phyloP scores from a whole-genome alignment of 495 filamentous ascomycete species.

The Astrothelium macrocarpum region DNA sequence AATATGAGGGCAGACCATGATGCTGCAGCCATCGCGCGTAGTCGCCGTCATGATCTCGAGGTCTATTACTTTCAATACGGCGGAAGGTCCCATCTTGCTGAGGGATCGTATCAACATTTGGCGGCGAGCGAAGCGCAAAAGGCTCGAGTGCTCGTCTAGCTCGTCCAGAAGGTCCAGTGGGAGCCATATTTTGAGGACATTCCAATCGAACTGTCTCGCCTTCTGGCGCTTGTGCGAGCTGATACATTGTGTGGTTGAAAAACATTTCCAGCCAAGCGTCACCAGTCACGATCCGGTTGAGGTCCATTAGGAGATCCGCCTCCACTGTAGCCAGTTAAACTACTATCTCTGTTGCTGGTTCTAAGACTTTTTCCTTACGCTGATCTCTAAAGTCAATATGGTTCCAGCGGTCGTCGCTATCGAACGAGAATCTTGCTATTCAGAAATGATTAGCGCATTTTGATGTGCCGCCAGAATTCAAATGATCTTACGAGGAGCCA shows the following conservation, averaged over 20 bases:
- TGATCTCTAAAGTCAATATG: not conserved
- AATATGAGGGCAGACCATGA: not conserved
- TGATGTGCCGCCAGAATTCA: no score
- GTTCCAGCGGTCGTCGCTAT: no score
- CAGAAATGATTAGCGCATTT: no score
- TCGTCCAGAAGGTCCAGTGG: not conserved
- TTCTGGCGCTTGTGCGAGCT: not conserved
- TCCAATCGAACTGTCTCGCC: not conserved
- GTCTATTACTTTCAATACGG: not conserved
- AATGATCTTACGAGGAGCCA: not conserved
- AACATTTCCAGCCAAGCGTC: not conserved
- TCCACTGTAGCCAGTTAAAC: not conserved
- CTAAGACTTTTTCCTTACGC: not conserved
- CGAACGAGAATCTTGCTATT: no score
- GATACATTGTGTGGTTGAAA: not conserved
- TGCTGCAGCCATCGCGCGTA: not conserved
- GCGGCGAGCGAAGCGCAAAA: not conserved
- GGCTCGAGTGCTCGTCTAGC: not conserved
- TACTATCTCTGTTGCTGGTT: not conserved
- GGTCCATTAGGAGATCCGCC: not conserved
- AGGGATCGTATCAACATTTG: not conserved
- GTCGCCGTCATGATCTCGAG: not conserved
- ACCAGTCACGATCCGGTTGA: not conserved
- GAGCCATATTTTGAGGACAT: not conserved
- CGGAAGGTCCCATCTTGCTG: not conserved